phyloP scores from a whole-genome alignment of 768 basidiomycete species.

The Lentinula guzmanii region DNA sequence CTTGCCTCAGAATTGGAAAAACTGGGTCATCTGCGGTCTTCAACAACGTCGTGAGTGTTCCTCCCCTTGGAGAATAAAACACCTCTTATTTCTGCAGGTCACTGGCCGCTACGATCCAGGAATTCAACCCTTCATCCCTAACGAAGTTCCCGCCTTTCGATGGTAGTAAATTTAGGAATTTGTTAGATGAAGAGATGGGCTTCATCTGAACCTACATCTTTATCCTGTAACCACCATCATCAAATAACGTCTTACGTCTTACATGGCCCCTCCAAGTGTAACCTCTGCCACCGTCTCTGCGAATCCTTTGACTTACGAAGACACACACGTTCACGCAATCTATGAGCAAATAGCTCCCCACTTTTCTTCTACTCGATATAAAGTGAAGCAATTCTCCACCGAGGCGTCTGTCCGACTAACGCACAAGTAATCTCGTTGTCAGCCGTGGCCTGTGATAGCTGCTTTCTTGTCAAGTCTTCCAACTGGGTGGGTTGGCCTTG shows the following conservation, averaged over 20 bases:
- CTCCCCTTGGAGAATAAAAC: not conserved
- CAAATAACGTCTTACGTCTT: not conserved
- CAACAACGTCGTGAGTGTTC: slow-evolving; percentile 51
- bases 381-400: slow-evolving; percentile 37
- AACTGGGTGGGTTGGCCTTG: slow-evolving; percentile 80
- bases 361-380: slow-evolving; percentile 87
- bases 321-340: slow-evolving; percentile 70
- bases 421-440: not conserved
- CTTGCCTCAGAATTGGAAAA: slow-evolving; percentile 63
- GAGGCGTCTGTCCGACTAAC: not conserved
- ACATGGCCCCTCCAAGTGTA: slow-evolving; percentile 24
- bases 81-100: slow-evolving; percentile 28
- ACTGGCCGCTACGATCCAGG: slow-evolving; percentile 45
- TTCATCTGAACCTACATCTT: slow-evolving; percentile 31
- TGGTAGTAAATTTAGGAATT: slow-evolving; percentile 53
- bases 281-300: slow-evolving; percentile 35
- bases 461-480: slow-evolving; percentile 67
- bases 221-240: not conserved
- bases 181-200: slow-evolving; percentile 80
- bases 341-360: slow-evolving; percentile 85
- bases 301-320: slow-evolving; percentile 58
- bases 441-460: slow-evolving; percentile 91
- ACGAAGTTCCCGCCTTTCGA: slow-evolving; percentile 66
- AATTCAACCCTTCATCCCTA: slow-evolving; percentile 37
- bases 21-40: slow-evolving; percentile 51